These are phyloP conservation scores for Eremothecium gossypii DNA, from an alignment of 1,139 yeast genomes.

Conservation along the genomic window DNA sequence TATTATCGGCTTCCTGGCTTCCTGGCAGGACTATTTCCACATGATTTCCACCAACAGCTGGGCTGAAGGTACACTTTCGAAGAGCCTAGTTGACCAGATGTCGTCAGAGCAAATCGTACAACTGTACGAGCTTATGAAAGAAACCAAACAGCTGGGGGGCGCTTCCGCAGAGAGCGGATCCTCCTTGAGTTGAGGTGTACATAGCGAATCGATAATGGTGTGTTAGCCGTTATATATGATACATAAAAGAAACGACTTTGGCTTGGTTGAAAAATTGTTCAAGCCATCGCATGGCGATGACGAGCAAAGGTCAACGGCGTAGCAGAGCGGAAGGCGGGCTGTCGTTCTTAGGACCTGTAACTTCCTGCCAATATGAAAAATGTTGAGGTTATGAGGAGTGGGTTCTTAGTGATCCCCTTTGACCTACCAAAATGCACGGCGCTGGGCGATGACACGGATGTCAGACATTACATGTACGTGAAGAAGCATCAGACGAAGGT, in stretches of 20 bases:
- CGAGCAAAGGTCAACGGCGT: too few relatives aligned
- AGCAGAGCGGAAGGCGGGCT: too few relatives aligned
- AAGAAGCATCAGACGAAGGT: conserved; percentile 47
- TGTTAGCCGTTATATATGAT: too few relatives aligned
- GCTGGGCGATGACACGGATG: conserved; percentile 8
- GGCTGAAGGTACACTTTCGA: conserved; percentile 60
- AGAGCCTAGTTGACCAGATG: conserved; percentile 66
- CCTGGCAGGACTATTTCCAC: conserved; percentile 87
- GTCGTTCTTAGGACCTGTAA: too few relatives aligned
- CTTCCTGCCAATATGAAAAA: background rate
- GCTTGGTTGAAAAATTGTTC: too few relatives aligned
- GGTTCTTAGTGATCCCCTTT: conserved; percentile 34
- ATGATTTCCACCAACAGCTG: conserved; percentile 68
- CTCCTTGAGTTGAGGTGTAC: too few relatives aligned
- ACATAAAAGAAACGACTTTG: too few relatives aligned
- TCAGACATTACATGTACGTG: conserved; percentile 44
- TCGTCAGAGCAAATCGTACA: conserved; percentile 91
- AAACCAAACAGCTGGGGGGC: conserved; percentile 31
- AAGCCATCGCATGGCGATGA: too few relatives aligned
- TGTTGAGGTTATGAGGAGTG: conserved; percentile 27
- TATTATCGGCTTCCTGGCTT: conserved; percentile 83
- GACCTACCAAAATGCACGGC: conserved; percentile 22
- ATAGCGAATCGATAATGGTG: too few relatives aligned
- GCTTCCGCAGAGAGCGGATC: too few relatives aligned
- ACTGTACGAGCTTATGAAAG: conserved; percentile 61